phyloP scores from a whole-genome alignment of 345 rosid species.

The Geranium brycei region DNA sequence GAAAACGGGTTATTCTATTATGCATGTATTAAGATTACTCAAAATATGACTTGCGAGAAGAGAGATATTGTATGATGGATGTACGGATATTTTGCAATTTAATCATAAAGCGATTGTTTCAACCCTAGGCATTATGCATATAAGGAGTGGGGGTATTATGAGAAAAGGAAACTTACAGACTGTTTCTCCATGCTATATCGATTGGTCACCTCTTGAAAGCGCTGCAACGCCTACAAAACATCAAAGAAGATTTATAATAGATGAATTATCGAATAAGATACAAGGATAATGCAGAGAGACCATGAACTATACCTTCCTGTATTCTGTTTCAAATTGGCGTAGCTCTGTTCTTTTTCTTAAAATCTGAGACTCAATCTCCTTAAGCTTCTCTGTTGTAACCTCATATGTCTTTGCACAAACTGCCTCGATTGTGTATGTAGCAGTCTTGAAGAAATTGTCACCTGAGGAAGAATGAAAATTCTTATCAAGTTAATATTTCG shows the following conservation, averaged over 20 bases:
- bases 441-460: slow-evolving; percentile 95
- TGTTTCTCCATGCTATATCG: slow-evolving; percentile 85
- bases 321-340: slow-evolving; percentile 90
- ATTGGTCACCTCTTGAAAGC: slow-evolving; percentile 93
- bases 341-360: slow-evolving; percentile 80
- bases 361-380: slow-evolving; percentile 81
- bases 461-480: slow-evolving; percentile 32
- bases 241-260: slow-evolving; percentile 2
- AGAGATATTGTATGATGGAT: background rate
- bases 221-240: slow-evolving; percentile 71
- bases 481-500: background rate
- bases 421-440: slow-evolving; percentile 85
- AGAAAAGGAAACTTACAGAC: slow-evolving; percentile 36
- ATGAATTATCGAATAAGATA: background rate
- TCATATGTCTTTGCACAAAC: slow-evolving; percentile 82
- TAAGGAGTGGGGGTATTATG: background rate
- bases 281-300: background rate
- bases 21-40: no score
- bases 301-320: slow-evolving; percentile 54
- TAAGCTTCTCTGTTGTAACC: slow-evolving; percentile 62
- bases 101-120: no score
- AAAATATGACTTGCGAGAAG: no score
- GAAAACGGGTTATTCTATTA: no score
- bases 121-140: no score
- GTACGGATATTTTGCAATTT: no score